Base-by-base conservation (phyloP, 2,329 filamentous ascomycete genomes). In the Lasiodiplodia citricola region DNA sequence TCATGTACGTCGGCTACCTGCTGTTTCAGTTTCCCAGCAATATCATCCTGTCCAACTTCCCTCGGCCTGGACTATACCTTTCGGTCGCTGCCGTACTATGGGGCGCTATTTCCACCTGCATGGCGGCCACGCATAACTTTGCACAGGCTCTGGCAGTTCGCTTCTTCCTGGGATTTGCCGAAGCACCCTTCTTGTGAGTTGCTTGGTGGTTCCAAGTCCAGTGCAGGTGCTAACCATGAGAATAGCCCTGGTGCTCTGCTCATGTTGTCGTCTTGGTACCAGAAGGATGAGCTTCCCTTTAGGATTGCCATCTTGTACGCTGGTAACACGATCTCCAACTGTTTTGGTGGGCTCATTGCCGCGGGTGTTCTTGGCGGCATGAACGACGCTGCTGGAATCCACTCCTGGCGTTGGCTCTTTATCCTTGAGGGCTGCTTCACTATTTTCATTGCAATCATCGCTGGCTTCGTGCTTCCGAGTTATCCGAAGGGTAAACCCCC, bases 231-330 rank as follows among this genome's bases (percentile, higher is more conserved):
- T 18, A 23, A 16, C 8, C 8, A 16, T 56, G 8, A 41, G 11
- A 71, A 74, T 18, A 64, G 60, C 14, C 60, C 83, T 13, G 84
- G 83, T 14, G 80, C 82, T 11, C 73, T 86, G n/a, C 84, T 83
- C 75, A 84, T 83, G 69, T 78, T 86, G 8, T 83, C 80, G 8
- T 83, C 81, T 70, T 87, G 84, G 84, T 87, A 87, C 71, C 87
- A 83, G 1, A 83, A 83, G 63, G 81, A 83, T 25, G 85, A 87
- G 70, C 74, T 87, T 14, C 82, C 82, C 3, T 79, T 84, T 56
- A 81, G 86, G 6, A 85, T 83, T 71, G 81, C 82, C 23, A 81
- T 86, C 60, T 82, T 87, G 67, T 87, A 86, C 74, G 82, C 83
- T 4, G 85, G 84, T 3, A 83, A 81, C 2, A 75, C 86, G 21